Conservation (phyloP, 2,329 filamentous ascomycete genomes). For the Elsinoe ampelina region DNA sequence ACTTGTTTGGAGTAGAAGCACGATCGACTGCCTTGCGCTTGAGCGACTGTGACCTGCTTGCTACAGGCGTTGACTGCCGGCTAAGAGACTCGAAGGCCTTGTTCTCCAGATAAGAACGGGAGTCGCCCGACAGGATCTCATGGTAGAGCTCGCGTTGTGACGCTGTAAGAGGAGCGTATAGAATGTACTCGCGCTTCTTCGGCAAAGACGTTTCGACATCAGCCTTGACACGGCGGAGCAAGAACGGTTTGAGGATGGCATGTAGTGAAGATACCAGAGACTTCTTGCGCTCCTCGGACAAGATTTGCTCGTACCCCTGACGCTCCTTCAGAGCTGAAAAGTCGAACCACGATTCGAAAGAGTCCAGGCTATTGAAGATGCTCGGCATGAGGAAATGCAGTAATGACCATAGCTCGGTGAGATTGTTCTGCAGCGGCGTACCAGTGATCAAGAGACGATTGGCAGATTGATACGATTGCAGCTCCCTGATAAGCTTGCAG, state of each 20-base stretch:
- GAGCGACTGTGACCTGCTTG: conserved; percentile 35
- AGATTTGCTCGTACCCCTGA: conserved; percentile 64
- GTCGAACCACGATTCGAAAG: conserved; percentile 94
- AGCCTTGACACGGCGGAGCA: conserved; percentile 80
- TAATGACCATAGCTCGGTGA: conserved; percentile 89
- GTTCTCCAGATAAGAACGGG: conserved; percentile 55
- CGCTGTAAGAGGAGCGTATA: conserved; percentile 84
- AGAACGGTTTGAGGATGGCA: conserved; percentile 80
- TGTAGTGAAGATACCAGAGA: conserved; percentile 82
- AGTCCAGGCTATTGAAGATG: conserved; percentile 87
- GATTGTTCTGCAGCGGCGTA: conserved; percentile 89
- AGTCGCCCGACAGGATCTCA: conserved; percentile 53
- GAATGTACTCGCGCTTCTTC: conserved; percentile 90
- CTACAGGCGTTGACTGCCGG: conserved; percentile 41
- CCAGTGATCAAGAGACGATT: conserved; percentile 89
- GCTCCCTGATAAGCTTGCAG: conserved; percentile 78
- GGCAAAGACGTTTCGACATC: conserved; percentile 89
- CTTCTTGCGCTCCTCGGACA: conserved; percentile 67
- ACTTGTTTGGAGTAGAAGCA: conserved; percentile 53
- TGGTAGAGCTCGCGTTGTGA: conserved; percentile 89
- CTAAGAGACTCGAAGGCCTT: conserved; percentile 62
- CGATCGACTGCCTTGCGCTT: conserved; percentile 48
- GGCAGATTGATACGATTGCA: conserved; percentile 80
- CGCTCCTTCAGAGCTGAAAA: conserved; percentile 87
- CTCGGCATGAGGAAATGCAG: conserved; percentile 87